Evolutionary conservation across 805 yeast species (phyloP), one percentile per base, ranked within the genome.

Genomic region (Pichia phayaonensis): DNA sequence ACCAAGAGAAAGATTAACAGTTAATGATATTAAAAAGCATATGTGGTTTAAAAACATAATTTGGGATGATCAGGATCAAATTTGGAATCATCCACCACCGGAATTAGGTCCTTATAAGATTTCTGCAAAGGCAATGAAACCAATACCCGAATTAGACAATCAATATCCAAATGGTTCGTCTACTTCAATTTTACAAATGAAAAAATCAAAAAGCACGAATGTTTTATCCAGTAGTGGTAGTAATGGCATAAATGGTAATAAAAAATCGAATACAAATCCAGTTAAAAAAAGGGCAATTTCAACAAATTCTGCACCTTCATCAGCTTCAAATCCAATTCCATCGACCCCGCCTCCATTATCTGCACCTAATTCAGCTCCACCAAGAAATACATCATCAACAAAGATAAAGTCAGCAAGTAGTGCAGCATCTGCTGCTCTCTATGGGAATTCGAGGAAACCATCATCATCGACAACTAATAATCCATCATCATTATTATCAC

Each of bases 51-150:
- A 72, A 40, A 75, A 70, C 1, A 65, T 80, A 31, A 72, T 81
- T 57, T 86, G 86, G 70, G 61, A 68, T 27, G 75, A 81, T 59
- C 66, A 69, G 39, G 76, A 71, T 31, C 67, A 73, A 44, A 69
- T 86, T 31, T 86, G 95, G 92, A 68, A 68, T 13, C 56, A 57
- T 0, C 21, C 18, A n/a, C 82, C 84, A 2, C 94, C 94, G 0
- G 83, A 75, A 56, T 64, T 83, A 21, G 79, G 83, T 1, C 89
- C 92, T 0, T 86, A 83, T 60, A 84, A 83, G 54, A 74, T 86
- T 66, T 77, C 77, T 47, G 94, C 94, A 0, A 81, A 82, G 60
- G 79, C 92, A 1, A 86, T 86, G 94, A 77, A 82, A 68, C 84
- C 86, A 36, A 72, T 85, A 39, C 90, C 92, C 0, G 80, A 72